A percentile compares a stretch with the other conserved stretches of the same genome.
Evolutionary conservation across 495 filamentous ascomycete genomes (phyloP).

Genomic region (Trichoderma gamsii): DNA sequence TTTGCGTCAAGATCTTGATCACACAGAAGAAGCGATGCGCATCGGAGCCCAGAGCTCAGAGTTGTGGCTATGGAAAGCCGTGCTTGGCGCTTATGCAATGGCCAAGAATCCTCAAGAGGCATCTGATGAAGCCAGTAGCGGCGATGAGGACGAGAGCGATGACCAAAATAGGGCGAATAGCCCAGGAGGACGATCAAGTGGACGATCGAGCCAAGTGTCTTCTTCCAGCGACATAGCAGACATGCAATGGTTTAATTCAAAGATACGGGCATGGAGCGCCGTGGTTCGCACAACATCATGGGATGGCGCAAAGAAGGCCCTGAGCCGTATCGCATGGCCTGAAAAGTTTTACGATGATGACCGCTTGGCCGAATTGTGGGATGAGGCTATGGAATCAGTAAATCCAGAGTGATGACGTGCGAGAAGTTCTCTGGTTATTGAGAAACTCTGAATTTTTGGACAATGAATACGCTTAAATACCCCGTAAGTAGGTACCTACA

Average conservation of each 20-base stretch:
- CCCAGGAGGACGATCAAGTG: neutral
- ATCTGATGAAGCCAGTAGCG: too few species aligned
- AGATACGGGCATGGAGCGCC: neutral
- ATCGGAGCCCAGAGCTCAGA: conserved; percentile 22
- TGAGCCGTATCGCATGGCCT: neutral
- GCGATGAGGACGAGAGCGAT: neutral
- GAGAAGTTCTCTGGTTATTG: too few species aligned
- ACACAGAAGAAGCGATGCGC: conserved; percentile 24
- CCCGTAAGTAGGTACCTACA: too few species aligned
- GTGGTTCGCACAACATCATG: neutral
- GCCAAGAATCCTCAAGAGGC: neutral
- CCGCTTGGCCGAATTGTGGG: neutral
- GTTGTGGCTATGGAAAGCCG: conserved; percentile 22
- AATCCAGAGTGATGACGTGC: neutral
- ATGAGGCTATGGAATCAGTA: neutral
- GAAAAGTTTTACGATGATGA: neutral
- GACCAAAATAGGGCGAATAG: neutral
- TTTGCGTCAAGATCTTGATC: conserved; percentile 18
- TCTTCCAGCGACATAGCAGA: neutral
- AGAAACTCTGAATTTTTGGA: too few species aligned
- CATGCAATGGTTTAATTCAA: neutral
- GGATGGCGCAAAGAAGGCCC: neutral
- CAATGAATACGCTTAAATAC: too few species aligned
- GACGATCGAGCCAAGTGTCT: neutral
- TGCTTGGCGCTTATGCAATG: conserved; percentile 19